phyloP scores from a whole-genome alignment of 257 asterid species.

The Solanum tarijense region DNA sequence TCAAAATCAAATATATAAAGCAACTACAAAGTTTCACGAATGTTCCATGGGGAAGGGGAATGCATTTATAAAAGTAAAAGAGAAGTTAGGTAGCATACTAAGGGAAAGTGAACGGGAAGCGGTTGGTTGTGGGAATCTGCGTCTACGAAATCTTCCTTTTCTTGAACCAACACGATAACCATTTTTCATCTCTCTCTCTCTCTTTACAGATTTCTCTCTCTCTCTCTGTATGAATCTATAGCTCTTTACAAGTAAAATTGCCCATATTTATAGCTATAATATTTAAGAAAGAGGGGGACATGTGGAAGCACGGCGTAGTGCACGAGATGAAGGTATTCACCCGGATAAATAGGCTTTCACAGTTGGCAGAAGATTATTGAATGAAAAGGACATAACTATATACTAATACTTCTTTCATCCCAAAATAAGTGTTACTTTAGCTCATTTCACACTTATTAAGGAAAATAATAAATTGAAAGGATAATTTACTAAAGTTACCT shows the following conservation, averaged over 20 bases:
- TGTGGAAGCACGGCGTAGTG: slow-evolving; percentile 47
- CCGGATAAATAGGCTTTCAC: slow-evolving; percentile 28
- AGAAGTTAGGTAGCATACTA: background rate
- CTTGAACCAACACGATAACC: slow-evolving; percentile 19
- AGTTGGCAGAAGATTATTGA: slow-evolving; percentile 34
- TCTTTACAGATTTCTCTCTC: background rate
- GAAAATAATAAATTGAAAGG: background rate
- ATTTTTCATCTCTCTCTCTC: background rate
- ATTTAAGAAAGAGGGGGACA: background rate
- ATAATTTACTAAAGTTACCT: background rate
- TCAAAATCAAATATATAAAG: background rate
- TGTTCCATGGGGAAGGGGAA: background rate
- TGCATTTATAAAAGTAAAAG: background rate
- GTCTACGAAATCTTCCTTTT: slow-evolving; percentile 47
- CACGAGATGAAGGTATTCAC: slow-evolving; percentile 52
- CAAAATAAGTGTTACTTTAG: background rate
- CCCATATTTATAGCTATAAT: slow-evolving; percentile 20
- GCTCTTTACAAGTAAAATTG: background rate
- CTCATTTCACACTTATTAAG: background rate
- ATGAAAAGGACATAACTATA: background rate
- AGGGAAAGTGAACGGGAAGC: background rate
- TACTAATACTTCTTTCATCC: background rate
- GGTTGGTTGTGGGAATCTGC: slow-evolving; percentile 18
- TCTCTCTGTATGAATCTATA: background rate
- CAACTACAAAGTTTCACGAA: background rate